Evolutionary conservation across 768 basidiomycete genomes (phyloP).

Genomic region (Amanita rubescens): DNA sequence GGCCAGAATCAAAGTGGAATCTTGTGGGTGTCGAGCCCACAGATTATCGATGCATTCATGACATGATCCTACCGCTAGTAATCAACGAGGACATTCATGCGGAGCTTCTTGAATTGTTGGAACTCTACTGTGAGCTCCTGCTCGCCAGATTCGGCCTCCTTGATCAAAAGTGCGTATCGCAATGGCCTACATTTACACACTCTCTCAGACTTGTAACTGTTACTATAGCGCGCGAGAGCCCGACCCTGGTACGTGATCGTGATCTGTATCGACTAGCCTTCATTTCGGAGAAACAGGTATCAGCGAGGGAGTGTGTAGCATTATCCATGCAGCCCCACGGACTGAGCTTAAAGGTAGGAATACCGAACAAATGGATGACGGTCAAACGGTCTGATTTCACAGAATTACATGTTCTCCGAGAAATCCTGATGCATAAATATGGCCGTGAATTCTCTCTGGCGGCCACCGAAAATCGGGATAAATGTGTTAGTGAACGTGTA

Average conservation of each 20-base stretch:
- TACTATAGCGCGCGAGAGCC: constrained; percentile 63
- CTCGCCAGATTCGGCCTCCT: constrained; percentile 88
- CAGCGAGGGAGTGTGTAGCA: constrained; percentile 77
- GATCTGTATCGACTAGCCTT: neutral
- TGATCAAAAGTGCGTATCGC: constrained; percentile 66
- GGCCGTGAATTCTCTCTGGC: constrained; percentile 82
- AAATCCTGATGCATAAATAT: constrained; percentile 94
- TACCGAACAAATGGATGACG: constrained; percentile 4
- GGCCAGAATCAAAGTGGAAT: constrained; percentile 80
- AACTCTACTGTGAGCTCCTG: constrained; percentile 92
- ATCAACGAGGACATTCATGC: constrained; percentile 82
- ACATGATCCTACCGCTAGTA: constrained; percentile 31
- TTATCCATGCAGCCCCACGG: constrained; percentile 88
- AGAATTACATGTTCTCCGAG: constrained; percentile 89
- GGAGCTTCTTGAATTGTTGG: constrained; percentile 86
- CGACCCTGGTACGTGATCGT: constrained; percentile 54
- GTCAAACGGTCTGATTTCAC: neutral
- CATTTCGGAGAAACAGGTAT: constrained; percentile 22
- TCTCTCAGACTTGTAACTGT: constrained; percentile 9
- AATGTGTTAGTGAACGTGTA: constrained; percentile 80
- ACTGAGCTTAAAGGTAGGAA: constrained; percentile 78
- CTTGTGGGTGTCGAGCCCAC: constrained; percentile 41
- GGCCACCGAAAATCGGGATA: constrained; percentile 81
- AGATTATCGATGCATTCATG: constrained; percentile 3
- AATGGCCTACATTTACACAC: neutral